Evolutionary conservation across 2,329 filamentous ascomycete genomes (phyloP).

Genomic region (Fusarium robinianum): DNA sequence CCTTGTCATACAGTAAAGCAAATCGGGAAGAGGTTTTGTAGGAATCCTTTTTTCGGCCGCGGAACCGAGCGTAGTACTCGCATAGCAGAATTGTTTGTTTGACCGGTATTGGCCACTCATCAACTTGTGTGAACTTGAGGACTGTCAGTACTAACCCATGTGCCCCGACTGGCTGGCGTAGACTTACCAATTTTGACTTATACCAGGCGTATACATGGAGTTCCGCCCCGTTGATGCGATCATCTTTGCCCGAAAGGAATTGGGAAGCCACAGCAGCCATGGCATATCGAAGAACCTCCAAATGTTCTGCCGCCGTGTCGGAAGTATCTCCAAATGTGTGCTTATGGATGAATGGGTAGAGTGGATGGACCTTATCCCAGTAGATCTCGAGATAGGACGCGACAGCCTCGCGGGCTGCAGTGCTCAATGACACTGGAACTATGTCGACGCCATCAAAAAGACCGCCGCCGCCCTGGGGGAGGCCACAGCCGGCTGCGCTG

Average conservation of each 20-base stretch:
- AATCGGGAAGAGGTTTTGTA: conserved; percentile 55
- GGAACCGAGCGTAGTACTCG: conserved; percentile 60
- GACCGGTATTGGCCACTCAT: conserved; percentile 53
- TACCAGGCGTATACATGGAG: conserved; percentile 58
- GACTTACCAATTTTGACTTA: conserved; percentile 55
- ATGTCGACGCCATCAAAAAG: conserved; percentile 38
- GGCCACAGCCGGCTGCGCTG: conserved; percentile 44
- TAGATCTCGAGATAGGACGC: conserved; percentile 57
- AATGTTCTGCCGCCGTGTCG: conserved; percentile 39
- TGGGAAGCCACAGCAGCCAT: conserved; percentile 64
- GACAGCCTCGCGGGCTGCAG: conserved; percentile 48
- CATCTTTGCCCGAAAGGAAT: conserved; percentile 52
- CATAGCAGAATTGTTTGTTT: conserved; percentile 60
- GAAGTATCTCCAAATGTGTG: conserved; percentile 47
- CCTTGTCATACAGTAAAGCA: conserved; percentile 57
- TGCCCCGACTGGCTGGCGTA: background rate
- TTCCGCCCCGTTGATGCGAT: conserved; percentile 54
- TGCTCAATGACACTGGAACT: conserved; percentile 43
- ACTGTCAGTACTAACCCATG: conserved; percentile 20
- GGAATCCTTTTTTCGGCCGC: conserved; percentile 53
- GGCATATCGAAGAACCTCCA: conserved; percentile 54
- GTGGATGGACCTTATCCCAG: conserved; percentile 55
- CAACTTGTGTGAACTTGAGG: conserved; percentile 44
- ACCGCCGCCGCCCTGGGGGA: conserved; percentile 47
- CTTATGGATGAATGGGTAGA: conserved; percentile 57